phyloP scores from a whole-genome alignment of 768 basidiomycete genomes.

The Porpolomopsis calyptriformis region DNA sequence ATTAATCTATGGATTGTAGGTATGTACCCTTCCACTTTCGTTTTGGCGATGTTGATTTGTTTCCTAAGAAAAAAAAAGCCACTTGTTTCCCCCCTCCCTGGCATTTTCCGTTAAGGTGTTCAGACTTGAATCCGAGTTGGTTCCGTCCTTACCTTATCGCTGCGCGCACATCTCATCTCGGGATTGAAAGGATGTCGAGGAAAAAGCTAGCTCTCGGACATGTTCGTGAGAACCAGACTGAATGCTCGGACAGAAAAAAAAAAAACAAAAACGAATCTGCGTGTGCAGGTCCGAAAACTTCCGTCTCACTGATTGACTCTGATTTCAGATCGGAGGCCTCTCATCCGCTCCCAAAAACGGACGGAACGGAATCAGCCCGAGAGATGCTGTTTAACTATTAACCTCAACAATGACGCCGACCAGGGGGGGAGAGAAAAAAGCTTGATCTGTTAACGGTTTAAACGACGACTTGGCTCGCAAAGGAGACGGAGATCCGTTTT shows the following conservation, averaged over 20 bases:
- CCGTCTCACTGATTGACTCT: neutral
- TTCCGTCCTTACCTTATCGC: neutral
- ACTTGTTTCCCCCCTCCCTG: no score
- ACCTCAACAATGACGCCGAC: neutral
- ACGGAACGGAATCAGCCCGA: neutral
- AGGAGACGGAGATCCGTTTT: neutral
- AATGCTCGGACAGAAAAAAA: no score
- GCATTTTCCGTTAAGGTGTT: neutral
- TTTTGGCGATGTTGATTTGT: neutral
- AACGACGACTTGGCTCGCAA: neutral
- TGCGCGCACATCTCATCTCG: no score
- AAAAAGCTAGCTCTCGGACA: neutral
- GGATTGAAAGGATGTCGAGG: no score
- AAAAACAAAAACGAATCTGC: no score
- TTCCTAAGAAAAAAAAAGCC: no score
- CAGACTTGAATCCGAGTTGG: neutral
- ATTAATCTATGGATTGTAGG: conserved; percentile 9
- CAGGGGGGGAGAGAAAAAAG: no score
- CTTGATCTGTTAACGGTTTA: neutral
- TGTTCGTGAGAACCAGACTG: neutral
- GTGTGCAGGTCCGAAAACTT: neutral
- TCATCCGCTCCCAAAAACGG: neutral
- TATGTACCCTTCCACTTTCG: conserved; percentile 10
- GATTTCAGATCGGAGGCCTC: neutral
- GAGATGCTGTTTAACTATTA: neutral